Base-by-base conservation (phyloP, 2,329 filamentous ascomycete species). In the Chaetothyriales sp. region DNA sequence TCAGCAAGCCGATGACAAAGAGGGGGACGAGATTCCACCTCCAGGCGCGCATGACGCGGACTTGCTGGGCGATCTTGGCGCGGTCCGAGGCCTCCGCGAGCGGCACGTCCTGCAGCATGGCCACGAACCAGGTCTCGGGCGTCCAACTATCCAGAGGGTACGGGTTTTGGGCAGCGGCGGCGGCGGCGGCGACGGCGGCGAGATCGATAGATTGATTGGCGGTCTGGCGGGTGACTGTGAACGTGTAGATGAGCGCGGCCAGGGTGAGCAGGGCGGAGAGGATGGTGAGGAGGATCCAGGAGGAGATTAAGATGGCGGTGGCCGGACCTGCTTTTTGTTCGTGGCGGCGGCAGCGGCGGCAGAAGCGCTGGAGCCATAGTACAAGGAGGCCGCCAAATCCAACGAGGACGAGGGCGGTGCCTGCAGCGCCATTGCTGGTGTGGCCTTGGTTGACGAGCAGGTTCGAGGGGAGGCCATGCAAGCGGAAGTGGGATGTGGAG, bases 121-220 rank as follows among this genome's bases (percentile, higher is more conserved):
- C 57, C n/a, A 49, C 43, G 49, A 58, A 59, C 57, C 57, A 59
- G 48, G 58, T 58, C 49, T 59, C 57, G 10, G 57, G 57, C 44
- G 57, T 59, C 57, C 57, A 59, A 18, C 55, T 36, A 47, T 58
- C 46, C 10, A 55, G 47, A 19, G 56, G 53, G 56, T 63, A 64
- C 25, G 64, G 61, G 15, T 58, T 56, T 36, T 57, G 58, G 45
- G 54, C 50, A 3, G 59, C 55, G 19, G 53, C 50, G 39, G 22
- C 22, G 22, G 55, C 53, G 10, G 59, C 22, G 6, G 59, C 55
- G 19, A 54, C 50, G 39, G 55, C 53, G 10, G 55, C 53, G 10
- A 60, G 48, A 42, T 63, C 55, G 54, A 64, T 59, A 10, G 46
- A 48, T 39, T 58, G 57, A 36, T 55, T 46, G 46, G 52, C 46